A percentile compares a stretch with the other conserved stretches of the same genome.
phyloP scores from a whole-genome alignment of 768 basidiomycete species.

The Galerina marginata region DNA sequence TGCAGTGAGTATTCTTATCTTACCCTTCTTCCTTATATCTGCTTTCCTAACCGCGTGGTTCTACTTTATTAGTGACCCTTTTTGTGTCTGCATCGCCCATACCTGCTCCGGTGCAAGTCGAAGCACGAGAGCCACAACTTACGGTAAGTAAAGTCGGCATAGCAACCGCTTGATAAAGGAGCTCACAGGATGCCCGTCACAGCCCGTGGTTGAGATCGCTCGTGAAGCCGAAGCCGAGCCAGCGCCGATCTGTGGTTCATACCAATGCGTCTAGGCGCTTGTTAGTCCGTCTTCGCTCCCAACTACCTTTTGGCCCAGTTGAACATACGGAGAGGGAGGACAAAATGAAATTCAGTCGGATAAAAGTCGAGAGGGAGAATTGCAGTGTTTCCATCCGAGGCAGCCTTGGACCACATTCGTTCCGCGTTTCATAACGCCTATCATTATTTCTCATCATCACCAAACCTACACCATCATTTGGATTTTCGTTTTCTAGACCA shows the following conservation, averaged over 20 bases:
- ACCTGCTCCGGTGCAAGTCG: conserved; percentile 9
- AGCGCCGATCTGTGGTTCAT: conserved; percentile 12
- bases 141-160: conserved; percentile 4
- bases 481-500: neutral
- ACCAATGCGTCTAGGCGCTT: conserved; percentile 4
- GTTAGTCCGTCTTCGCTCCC: neutral
- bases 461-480: too few species aligned
- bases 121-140: conserved; percentile 1
- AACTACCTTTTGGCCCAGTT: neutral
- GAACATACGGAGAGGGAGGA: neutral
- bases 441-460: too few species aligned
- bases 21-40: neutral
- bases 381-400: too few species aligned
- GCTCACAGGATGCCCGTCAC: neutral
- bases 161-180: neutral
- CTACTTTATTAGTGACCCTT: conserved; percentile 5
- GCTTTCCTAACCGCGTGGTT: neutral
- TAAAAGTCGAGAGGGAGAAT: too few species aligned
- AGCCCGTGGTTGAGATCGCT: conserved; percentile 7
- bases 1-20: conserved; percentile 13
- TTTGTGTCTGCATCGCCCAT: conserved; percentile 21
- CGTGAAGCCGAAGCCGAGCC: conserved; percentile 13
- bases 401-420: too few species aligned
- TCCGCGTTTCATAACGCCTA: too few species aligned
- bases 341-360: too few species aligned